Conservation (phyloP, 306 rosid genomes). For the Oxytropis ochrocephala region DNA sequence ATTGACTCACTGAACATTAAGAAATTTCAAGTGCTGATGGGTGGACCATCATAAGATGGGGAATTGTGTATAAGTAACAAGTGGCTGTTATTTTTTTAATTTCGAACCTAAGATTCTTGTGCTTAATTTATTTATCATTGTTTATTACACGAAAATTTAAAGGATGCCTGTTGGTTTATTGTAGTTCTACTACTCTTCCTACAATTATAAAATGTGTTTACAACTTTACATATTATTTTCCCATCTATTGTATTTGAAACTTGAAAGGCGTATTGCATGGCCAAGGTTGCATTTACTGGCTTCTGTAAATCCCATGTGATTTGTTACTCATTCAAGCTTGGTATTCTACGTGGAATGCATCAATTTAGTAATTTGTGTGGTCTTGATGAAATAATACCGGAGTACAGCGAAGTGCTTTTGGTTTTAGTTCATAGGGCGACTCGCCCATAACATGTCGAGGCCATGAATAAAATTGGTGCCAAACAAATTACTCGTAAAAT, state of each 20-base stretch:
- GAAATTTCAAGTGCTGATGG: background rate
- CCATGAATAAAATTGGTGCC: no score
- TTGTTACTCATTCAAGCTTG: background rate
- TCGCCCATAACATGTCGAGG: no score
- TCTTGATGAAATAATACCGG: background rate
- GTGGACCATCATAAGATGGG: constrained; percentile 5
- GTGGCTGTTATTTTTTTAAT: background rate
- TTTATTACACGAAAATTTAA: background rate
- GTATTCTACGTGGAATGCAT: background rate
- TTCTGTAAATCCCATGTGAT: background rate
- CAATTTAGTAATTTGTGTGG: background rate
- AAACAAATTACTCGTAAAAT: no score
- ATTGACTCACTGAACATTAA: background rate
- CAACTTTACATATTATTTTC: background rate
- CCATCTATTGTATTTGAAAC: background rate
- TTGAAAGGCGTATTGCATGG: background rate
- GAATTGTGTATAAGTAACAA: constrained; percentile 1
- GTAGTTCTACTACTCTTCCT: background rate
- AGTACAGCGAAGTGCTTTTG: background rate
- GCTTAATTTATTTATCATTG: background rate
- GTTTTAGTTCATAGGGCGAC: background rate
- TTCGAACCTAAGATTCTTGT: background rate
- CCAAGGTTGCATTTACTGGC: background rate
- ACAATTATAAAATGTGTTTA: background rate
- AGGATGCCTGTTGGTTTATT: background rate